Base-by-base conservation (phyloP, 257 asterid genomes). In the Capsicum chinense region DNA sequence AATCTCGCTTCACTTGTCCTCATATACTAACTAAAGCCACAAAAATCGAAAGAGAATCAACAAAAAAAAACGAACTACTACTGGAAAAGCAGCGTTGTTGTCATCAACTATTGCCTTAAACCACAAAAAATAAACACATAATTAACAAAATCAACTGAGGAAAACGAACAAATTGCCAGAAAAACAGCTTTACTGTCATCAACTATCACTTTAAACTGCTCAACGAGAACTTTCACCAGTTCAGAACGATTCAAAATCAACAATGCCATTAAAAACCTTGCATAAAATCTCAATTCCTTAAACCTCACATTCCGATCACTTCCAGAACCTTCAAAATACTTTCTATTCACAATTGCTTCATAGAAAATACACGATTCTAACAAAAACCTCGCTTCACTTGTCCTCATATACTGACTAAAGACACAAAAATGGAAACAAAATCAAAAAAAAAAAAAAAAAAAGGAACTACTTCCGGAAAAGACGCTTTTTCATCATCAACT, bases 271-370 rank as follows among this genome's bases (percentile, higher is more conserved):
- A 97, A 87, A 89, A 93, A 97, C 91, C 99, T 88, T 26, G 98
- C 99, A 84, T 93, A 93, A 84, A 97, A 97, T 88, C 99, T 91
- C 86, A 97, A 84, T 86, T 97, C 99, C 95, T 97, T 97, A 85
- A 93, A 97, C 90, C 99, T 92, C 85, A 93, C 90, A 47, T 92
- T 95, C 57, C 95, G 93, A 88, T 93, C 95, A 88, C 87, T 91
- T 56, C 87, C 90, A 35, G 97, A 92, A 35, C 97, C 98, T 58
- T 95, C 93, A 47, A 97, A 97, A 83, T 97, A 97, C 83, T 82
- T 92, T 87, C 99, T 87, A 79, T 88, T 85, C 85, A 92, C 87
- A 87, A 97, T 95, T 48, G 99, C 99, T 79, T 97, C 99, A 88
- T 97, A 97, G 70, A 97, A 97, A 17, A 97, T 92, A 86, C 93